Evolutionary conservation across 805 yeast species (phyloP), one percentile per base, ranked within the genome.

Genomic region (Lachancea kluyveri): DNA sequence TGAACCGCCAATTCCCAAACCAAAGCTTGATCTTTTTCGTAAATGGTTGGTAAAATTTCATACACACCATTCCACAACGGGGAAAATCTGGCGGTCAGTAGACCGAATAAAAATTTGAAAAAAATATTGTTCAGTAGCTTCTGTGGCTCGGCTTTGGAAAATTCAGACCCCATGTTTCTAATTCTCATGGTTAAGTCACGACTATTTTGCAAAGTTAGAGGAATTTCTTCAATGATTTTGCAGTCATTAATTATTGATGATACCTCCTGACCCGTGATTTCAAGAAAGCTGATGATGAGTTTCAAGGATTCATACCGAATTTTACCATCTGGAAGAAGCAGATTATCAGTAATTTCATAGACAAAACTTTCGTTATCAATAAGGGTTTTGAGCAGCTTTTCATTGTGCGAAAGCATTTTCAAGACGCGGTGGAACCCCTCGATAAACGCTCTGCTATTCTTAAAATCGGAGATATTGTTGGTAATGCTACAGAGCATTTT

Each of bases 1-100:
- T 52, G 45, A 23, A 57, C 54, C 0, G 76, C 59, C 12, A 72
- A 47, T 0, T 64, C 50, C 94, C 95, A 86, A 0, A 82, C 60
- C 8, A 62, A 29, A 0, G 54, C 57, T 11, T 67, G 63, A 30
- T 61, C 51, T 40, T 65, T 66, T 11, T 52, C 60, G 9, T 65
- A 56, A 7, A 79, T 54, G 3, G 55, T 48, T 1, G 77, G 72
- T 4, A 84, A 48, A 4, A 71, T 68, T 39, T 79, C 90, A 33
- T 67, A 60, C 2, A 82, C 81, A 4, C 81, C 86, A 12, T 73
- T 70, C 95, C 95, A 87, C 9, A 81, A 68, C 1, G 97, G 97
- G 35, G 85, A 81, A 45, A 90, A 86, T 36, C 74, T 72, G 20
- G 77, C 77, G 4, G 85, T 66, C 25, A 88, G 58, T 38, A 82